Base-by-base conservation (phyloP, 1,284 basidiomycete genomes). In the Phaffia rhodozyma region DNA sequence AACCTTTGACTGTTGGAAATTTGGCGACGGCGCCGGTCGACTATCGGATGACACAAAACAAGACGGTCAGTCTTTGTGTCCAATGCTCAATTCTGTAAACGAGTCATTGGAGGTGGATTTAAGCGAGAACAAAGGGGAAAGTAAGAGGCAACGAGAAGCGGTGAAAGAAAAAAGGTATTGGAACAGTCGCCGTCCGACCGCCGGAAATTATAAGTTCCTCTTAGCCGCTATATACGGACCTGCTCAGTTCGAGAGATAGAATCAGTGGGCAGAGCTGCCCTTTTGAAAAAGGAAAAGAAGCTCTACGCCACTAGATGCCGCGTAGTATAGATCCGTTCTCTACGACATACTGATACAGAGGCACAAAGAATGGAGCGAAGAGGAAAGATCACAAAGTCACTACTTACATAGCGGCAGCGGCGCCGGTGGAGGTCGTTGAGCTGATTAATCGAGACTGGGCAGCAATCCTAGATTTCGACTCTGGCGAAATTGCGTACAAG, bases 21-120 rank as follows among this genome's bases (percentile, higher is more conserved):
- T 79, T 66, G 84, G 83, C 27, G 84, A 77, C 50, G 86, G 82
- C 55, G 78, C 75, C 7, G 86, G 84, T 54, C 86, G 85, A 67
- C 86, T 87, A 71, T 25, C 60, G 48, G 43, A 32, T 16, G 9
- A 49, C 23, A 61, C 48, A 49, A 51, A 58, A 20, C 18, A 38
- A 51, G 20, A 21, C 30, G 23, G 21, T 29, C 43, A 50, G 11
- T 38, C 11, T 27, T 47, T 58, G 16, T 18, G 9, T 34, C 9
- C 32, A 34, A 34, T 43, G 4, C 29, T 21, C 23, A 49, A 43
- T 58, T 30, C 32, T 49, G 49, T 30, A 5, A 34, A 38, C 5
- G 32, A 25, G 16, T 30, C 57, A 9, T 21, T 18, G 18, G 18
- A 25, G 30, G 60, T 49, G 20, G 57, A 1, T 30, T 30, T 49